phyloP scores from a whole-genome alignment of 371 early-diverging fungal species.

The Rhizopus sp. region DNA sequence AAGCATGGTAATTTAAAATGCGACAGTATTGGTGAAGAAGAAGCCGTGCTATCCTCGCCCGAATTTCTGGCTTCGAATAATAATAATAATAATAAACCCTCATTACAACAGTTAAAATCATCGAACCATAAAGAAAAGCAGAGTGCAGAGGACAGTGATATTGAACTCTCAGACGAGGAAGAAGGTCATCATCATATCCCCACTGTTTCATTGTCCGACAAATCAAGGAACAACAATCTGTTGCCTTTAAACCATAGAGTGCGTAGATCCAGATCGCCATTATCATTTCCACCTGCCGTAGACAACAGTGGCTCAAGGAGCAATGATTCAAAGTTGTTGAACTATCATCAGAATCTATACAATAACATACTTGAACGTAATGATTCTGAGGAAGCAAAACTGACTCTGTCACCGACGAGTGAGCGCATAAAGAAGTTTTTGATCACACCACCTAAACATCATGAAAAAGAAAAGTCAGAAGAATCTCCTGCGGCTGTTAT shows the following conservation, averaged over 20 bases:
- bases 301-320: background rate
- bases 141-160: constrained; percentile 42
- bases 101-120: constrained; percentile 3
- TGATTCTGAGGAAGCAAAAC: constrained; percentile 8
- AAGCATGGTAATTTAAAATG: constrained; percentile 5
- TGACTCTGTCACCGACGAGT: constrained; percentile 6
- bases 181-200: background rate
- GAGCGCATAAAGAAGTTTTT: constrained; percentile 9
- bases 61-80: constrained; percentile 4
- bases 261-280: constrained; percentile 24
- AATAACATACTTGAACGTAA: background rate
- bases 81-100: background rate
- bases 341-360: background rate
- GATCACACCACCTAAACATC: constrained; percentile 9
- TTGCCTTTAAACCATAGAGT: constrained; percentile 13
- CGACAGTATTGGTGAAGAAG: constrained; percentile 24
- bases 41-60: constrained; percentile 21
- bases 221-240: background rate
- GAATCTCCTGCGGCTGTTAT: background rate
- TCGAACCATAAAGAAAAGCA: constrained; percentile 6
- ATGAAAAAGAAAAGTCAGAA: background rate
- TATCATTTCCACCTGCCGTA: constrained; percentile 16
- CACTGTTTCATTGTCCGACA: constrained; percentile 1
- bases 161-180: constrained; percentile 50
- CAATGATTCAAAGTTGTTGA: background rate